These are phyloP conservation scores for Hypoxylon sp. DNA, from an alignment of 2,329 filamentous ascomycete genomes.

Conservation along the genomic window DNA sequence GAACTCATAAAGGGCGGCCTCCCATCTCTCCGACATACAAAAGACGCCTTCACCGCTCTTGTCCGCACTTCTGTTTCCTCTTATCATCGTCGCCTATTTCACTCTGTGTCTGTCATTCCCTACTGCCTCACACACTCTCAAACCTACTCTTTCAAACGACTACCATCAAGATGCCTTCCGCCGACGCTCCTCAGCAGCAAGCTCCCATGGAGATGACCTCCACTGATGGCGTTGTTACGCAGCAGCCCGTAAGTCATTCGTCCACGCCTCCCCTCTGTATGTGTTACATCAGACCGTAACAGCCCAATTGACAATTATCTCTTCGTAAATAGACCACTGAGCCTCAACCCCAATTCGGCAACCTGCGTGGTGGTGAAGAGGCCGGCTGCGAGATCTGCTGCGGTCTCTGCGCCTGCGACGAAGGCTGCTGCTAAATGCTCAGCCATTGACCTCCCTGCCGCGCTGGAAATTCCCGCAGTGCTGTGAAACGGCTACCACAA, in stretches of 20 bases:
- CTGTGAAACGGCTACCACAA: slow-evolving; percentile 17
- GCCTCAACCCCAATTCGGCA: slow-evolving; percentile 60
- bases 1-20: slow-evolving; percentile 28
- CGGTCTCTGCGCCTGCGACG: slow-evolving; percentile 62
- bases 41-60: slow-evolving; percentile 31
- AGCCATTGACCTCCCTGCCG: slow-evolving; percentile 2
- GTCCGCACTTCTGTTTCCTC: slow-evolving; percentile 11
- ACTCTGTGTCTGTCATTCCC: slow-evolving; percentile 18
- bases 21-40: slow-evolving; percentile 17
- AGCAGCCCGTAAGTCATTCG: slow-evolving; percentile 59
- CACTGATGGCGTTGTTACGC: slow-evolving; percentile 57
- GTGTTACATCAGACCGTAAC: neutral
- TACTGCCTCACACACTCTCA: slow-evolving; percentile 13
- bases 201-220: slow-evolving; percentile 60
- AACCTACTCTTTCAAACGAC: slow-evolving; percentile 25
- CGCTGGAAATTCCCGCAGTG: slow-evolving; percentile 1
- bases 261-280: neutral
- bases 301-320: slow-evolving; percentile 17
- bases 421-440: slow-evolving; percentile 59
- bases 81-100: slow-evolving; percentile 29
- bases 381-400: slow-evolving; percentile 64
- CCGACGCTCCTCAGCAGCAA: slow-evolving; percentile 61
- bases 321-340: slow-evolving; percentile 54
- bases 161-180: slow-evolving; percentile 58
- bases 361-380: slow-evolving; percentile 62